Evolutionary conservation across 2,329 filamentous ascomycete genomes (phyloP).

Genomic region (Penicillium sp.): DNA sequence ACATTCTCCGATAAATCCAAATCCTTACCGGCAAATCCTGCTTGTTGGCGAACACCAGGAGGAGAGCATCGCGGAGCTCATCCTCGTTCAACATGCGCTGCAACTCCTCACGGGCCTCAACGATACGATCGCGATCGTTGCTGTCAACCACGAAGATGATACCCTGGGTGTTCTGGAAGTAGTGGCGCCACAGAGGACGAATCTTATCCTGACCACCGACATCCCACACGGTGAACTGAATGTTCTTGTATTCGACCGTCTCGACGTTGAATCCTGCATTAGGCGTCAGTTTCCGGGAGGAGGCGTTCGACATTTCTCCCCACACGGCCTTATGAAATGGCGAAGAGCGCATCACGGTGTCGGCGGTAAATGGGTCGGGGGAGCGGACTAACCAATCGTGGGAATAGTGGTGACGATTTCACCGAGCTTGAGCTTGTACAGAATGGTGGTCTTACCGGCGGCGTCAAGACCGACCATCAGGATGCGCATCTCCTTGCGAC

Average conservation of each 20-base stretch:
- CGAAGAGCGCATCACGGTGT: slow-evolving; percentile 3
- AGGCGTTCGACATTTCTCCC: not conserved
- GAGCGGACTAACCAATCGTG: slow-evolving; percentile 74
- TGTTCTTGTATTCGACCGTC: slow-evolving; percentile 99
- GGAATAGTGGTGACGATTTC: slow-evolving; percentile 98
- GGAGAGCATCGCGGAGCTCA: slow-evolving; percentile 93
- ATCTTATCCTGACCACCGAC: slow-evolving; percentile 99
- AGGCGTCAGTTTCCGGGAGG: slow-evolving; percentile 5
- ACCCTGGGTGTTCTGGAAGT: slow-evolving; percentile 99
- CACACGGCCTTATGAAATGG: not conserved
- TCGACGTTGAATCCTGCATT: slow-evolving; percentile 93
- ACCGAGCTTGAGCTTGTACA: slow-evolving; percentile 99
- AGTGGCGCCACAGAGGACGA: slow-evolving; percentile 97
- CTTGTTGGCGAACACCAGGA: slow-evolving; percentile 99
- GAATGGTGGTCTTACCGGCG: slow-evolving; percentile 99
- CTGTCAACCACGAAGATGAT: slow-evolving; percentile 99
- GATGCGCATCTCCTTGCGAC: slow-evolving; percentile 99
- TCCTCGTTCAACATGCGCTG: slow-evolving; percentile 99
- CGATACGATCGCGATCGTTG: slow-evolving; percentile 97
- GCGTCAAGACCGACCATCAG: slow-evolving; percentile 99
- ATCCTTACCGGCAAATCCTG: slow-evolving; percentile 95
- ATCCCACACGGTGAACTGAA: slow-evolving; percentile 99
- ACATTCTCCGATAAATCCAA: not conserved
- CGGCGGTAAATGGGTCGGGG: not conserved
- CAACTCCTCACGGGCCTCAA: slow-evolving; percentile 93